These are phyloP conservation scores for Arthrobotrys pseudoclavata DNA, from an alignment of 2,329 filamentous ascomycete genomes.

Conservation along the genomic window DNA sequence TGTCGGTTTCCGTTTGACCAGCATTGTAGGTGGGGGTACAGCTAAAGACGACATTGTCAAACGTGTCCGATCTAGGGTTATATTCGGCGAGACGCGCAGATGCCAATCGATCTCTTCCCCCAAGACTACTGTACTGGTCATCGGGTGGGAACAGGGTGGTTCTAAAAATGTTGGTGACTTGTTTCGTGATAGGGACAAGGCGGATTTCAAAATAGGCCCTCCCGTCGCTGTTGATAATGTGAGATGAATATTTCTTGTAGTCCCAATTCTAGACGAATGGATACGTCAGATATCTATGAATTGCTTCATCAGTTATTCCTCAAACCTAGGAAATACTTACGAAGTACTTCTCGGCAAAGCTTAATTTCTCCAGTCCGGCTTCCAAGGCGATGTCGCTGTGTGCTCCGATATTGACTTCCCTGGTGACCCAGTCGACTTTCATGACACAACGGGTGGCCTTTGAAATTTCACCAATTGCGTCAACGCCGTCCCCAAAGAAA, in stretches of 20 bases:
- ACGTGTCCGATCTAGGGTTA: constrained; percentile 34
- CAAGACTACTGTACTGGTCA: constrained; percentile 41
- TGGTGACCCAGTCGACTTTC: constrained; percentile 54
- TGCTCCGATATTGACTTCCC: constrained; percentile 43
- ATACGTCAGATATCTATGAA: not conserved
- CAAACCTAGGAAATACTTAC: constrained; percentile 1
- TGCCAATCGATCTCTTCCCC: constrained; percentile 46
- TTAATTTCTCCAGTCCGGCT: constrained; percentile 32
- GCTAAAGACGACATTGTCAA: constrained; percentile 41
- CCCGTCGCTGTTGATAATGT: constrained; percentile 51
- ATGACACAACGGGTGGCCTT: constrained; percentile 23
- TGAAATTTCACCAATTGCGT: constrained; percentile 38
- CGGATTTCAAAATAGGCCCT: constrained; percentile 48
- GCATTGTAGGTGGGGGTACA: constrained; percentile 47
- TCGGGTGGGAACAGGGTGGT: constrained; percentile 50
- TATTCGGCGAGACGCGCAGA: constrained; percentile 46
- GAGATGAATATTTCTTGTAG: constrained; percentile 38
- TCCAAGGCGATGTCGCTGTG: constrained; percentile 17
- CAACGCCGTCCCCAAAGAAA: constrained; percentile 42
- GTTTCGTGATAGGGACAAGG: constrained; percentile 31
- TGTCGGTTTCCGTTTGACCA: constrained; percentile 24
- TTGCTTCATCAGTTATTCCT: not conserved
- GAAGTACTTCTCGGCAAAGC: constrained; percentile 38
- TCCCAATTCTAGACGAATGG: constrained; percentile 27
- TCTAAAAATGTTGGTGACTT: constrained; percentile 40